phyloP scores from a whole-genome alignment of 23 red algal species.

The Pyropia yezoensis region DNA sequence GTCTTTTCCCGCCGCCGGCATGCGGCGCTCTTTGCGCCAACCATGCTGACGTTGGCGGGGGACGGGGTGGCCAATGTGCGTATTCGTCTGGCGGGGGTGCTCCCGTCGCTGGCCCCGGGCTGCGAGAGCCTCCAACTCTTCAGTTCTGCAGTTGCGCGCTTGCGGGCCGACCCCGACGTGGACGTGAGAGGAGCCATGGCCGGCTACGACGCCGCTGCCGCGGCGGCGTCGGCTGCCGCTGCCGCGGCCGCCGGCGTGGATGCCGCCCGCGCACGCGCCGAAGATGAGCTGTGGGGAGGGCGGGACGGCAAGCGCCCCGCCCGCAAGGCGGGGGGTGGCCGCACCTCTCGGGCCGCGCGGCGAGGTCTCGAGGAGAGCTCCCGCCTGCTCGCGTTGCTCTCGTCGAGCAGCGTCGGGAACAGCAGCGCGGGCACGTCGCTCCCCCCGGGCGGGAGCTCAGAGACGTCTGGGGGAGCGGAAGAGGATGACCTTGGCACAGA shows the following conservation, averaged over 20 bases:
- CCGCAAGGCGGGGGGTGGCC: too few species aligned
- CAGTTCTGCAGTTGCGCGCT: slow-evolving; percentile 19
- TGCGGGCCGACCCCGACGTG: slow-evolving; percentile 39
- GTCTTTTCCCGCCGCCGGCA: slow-evolving; percentile 44
- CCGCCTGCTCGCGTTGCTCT: too few species aligned
- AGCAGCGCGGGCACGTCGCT: too few species aligned
- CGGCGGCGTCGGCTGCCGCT: not conserved
- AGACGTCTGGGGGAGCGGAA: too few species aligned
- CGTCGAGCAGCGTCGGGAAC: too few species aligned
- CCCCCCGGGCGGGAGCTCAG: too few species aligned
- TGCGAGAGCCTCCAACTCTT: slow-evolving; percentile 24
- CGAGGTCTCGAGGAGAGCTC: too few species aligned
- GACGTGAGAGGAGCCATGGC: slow-evolving; percentile 39
- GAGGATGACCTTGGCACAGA: too few species aligned
- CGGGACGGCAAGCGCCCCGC: too few species aligned
- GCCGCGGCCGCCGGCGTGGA: slow-evolving; percentile 10
- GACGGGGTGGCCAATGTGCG: slow-evolving; percentile 73
- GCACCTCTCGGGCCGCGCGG: too few species aligned
- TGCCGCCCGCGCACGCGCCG: slow-evolving; percentile 23
- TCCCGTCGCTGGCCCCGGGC: slow-evolving; percentile 31
- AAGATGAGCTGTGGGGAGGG: slow-evolving; percentile 48
- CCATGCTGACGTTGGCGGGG: slow-evolving; percentile 40
- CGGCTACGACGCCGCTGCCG: slow-evolving; percentile 13
- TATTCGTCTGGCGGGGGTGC: slow-evolving; percentile 42
- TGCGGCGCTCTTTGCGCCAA: slow-evolving; percentile 57